Evolutionary conservation across 176 grass and related monocot genomes (phyloP), one percentile per base, ranked within the genome.

Genomic region (Oryza glumipatula): DNA sequence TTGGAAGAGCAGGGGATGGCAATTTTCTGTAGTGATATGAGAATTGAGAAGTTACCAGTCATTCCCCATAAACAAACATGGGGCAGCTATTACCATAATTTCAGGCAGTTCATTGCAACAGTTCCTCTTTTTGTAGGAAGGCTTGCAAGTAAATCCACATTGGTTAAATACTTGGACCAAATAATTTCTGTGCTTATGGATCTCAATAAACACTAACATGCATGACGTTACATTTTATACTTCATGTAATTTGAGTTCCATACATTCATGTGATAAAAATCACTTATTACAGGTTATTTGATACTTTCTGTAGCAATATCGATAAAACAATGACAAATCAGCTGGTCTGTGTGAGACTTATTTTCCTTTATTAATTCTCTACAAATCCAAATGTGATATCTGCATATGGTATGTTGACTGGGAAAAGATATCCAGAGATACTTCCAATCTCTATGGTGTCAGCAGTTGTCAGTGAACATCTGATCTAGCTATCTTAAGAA

Each of bases 261-360:
- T 24, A 26, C 70, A 48, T 73, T 5, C 23, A 9, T 73, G 70
- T 3, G 11, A 52, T 12, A 72, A 72, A 19, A 71, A 70, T 21
- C n/a, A 73, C 45, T 48, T 15, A 33, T 33, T 75, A 35, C 47
- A 2, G 3, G 26, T 10, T 47, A 75, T 30, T 58, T 33, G 15
- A 76, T 72, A n/a, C 67, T 43, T 16, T 43, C 49, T 44, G 67
- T 60, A n/a, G 33, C 48, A 71, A 82, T 82, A 52, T 72, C 6
- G 6, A 52, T 32, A 43, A 67, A 45, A 24, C 52, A 13, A 41
- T 11, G 73, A 36, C 46, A 32, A 68, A 39, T 46, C 30, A 14
- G 46, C 12, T 61, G 9, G 30, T 51, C 63, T 11, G 10, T 21
- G 16, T 66, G 41, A 17, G 35, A 24, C 72, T 15, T 70, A 6